Conservation (phyloP, 768 basidiomycete species). For the Calocera cornea region DNA sequence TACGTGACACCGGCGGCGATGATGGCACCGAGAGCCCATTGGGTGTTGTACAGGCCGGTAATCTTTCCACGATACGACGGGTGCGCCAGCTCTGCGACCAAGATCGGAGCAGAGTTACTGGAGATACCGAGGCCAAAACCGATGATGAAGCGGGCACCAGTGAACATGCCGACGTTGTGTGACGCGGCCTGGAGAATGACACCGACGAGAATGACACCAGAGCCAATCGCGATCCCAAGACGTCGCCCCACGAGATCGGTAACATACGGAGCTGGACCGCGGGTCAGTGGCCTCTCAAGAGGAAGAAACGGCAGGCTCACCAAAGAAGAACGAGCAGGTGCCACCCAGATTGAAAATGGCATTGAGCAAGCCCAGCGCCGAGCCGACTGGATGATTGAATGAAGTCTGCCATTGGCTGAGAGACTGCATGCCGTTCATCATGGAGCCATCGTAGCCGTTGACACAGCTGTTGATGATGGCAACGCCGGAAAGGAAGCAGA, state of each 20-base stretch:
- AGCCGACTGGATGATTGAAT: conserved; percentile 45
- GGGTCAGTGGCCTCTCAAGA: not conserved
- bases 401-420: conserved; percentile 48
- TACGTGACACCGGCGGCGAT: conserved; percentile 19
- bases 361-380: conserved; percentile 52
- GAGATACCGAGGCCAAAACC: conserved; percentile 68
- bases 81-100: conserved; percentile 11
- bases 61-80: conserved; percentile 8
- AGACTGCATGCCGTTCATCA: conserved; percentile 47
- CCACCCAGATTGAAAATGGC: conserved; percentile 32
- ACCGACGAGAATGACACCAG: conserved; percentile 54
- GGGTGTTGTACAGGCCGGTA: conserved; percentile 10
- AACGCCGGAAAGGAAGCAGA: not conserved
- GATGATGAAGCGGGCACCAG: conserved; percentile 51
- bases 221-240: conserved; percentile 50
- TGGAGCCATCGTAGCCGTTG: conserved; percentile 1
- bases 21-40: conserved; percentile 10
- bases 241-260: conserved; percentile 63
- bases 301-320: not conserved
- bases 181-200: conserved; percentile 57
- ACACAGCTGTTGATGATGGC: conserved; percentile 4
- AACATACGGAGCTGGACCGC: conserved; percentile 26
- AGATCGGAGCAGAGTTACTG: conserved; percentile 24
- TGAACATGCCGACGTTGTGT: conserved; percentile 64
- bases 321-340: conserved; percentile 7